A percentile compares a stretch with the other conserved stretches of the same genome.
phyloP scores from a whole-genome alignment of 345 rosid species.

The Lepidium sativum region DNA sequence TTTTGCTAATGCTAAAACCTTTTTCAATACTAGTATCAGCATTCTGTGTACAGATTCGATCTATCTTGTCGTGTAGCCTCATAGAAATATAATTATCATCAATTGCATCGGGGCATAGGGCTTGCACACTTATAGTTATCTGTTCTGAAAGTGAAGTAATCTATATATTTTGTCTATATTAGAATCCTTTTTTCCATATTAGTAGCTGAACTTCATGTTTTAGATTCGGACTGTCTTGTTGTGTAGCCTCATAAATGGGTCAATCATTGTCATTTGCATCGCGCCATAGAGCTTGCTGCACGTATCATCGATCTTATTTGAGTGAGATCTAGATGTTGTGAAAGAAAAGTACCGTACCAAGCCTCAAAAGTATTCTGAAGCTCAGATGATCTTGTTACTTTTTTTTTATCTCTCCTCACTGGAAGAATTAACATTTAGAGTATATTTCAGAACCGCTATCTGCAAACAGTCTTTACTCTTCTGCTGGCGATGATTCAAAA shows the following conservation, averaged over 20 bases:
- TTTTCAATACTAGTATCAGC: neutral
- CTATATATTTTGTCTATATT: neutral
- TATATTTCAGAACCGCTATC: constrained; percentile 69
- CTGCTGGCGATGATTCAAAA: constrained; percentile 39
- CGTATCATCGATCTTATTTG: neutral
- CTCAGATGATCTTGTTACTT: neutral
- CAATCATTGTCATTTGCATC: neutral
- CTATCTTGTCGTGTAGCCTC: neutral
- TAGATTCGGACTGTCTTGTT: neutral
- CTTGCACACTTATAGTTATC: neutral
- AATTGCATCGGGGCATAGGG: neutral
- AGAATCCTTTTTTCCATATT: neutral
- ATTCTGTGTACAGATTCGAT: neutral
- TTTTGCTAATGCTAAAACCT: neutral
- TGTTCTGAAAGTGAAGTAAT: neutral
- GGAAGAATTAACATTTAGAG: neutral
- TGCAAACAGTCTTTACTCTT: constrained; percentile 33
- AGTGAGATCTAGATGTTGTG: neutral
- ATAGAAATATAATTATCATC: neutral
- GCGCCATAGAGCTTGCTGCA: neutral
- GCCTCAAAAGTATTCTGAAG: neutral
- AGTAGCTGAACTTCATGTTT: neutral
- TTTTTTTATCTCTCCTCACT: neutral
- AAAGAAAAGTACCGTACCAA: neutral
- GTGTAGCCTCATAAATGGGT: neutral